Evolutionary conservation across 2,329 filamentous ascomycete genomes (phyloP).

Genomic region (Monosporascus sp.): DNA sequence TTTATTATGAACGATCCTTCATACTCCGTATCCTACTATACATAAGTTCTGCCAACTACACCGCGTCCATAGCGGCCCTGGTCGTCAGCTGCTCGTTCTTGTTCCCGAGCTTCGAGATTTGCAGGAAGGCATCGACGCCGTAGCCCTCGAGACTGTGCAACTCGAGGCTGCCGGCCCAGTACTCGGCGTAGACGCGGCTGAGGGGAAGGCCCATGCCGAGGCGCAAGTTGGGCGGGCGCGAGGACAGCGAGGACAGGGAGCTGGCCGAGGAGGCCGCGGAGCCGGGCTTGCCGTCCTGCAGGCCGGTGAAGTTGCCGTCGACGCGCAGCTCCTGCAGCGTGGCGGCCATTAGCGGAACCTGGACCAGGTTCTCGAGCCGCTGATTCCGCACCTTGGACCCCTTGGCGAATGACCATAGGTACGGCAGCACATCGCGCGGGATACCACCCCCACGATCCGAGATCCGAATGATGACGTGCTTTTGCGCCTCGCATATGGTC

Average conservation of each 20-base stretch:
- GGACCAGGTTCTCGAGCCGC: conserved; percentile 76
- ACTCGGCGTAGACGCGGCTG: conserved; percentile 92
- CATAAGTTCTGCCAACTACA: conserved; percentile 38
- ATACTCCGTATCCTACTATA: not conserved
- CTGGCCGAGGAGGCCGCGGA: not conserved
- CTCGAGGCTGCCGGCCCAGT: conserved; percentile 92
- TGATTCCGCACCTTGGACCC: conserved; percentile 71
- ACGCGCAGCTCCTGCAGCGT: conserved; percentile 81
- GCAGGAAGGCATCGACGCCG: conserved; percentile 90
- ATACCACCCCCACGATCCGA: conserved; percentile 95
- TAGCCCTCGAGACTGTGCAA: conserved; percentile 93
- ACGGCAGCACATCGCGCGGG: conserved; percentile 75
- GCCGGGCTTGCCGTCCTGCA: conserved; percentile 15
- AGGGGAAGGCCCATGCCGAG: conserved; percentile 92
- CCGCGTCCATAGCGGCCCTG: conserved; percentile 70
- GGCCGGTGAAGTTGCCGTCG: conserved; percentile 24
- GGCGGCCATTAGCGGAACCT: conserved; percentile 86
- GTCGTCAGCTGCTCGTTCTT: conserved; percentile 93
- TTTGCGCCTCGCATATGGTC: conserved; percentile 85
- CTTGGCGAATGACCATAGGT: conserved; percentile 96
- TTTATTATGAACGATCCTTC: too few species aligned
- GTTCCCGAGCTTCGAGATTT: conserved; percentile 94
- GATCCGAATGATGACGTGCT: conserved; percentile 94
- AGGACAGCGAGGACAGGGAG: conserved; percentile 67
- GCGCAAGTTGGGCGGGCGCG: conserved; percentile 77